Evolutionary conservation across 2,329 filamentous ascomycete species (phyloP).

Genomic region (Dactylellina sp.): DNA sequence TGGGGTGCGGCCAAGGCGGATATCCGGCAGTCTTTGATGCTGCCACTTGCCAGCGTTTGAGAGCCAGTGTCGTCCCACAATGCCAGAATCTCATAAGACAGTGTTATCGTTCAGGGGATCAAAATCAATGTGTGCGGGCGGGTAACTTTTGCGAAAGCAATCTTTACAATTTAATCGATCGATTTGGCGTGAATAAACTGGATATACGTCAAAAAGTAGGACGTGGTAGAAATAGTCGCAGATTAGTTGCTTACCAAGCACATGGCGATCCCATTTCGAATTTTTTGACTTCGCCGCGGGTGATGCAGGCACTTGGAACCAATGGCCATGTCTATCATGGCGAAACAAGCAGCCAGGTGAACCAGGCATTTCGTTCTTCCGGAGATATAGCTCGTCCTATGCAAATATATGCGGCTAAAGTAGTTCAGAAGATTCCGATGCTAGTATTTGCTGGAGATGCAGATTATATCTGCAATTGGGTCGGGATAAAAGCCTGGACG

Average conservation of each 20-base stretch:
- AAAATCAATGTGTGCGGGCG: background rate
- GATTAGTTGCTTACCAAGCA: background rate
- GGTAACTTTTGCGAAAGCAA: background rate
- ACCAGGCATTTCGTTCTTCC: conserved; percentile 94
- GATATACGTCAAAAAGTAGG: background rate
- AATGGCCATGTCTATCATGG: conserved; percentile 74
- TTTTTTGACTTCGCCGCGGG: background rate
- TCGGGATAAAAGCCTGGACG: conserved; percentile 95
- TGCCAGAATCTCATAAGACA: conserved; percentile 98
- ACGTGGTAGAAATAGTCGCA: background rate
- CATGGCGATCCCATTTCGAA: background rate
- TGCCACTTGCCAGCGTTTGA: conserved; percentile 85
- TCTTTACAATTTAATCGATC: background rate
- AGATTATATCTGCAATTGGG: conserved; percentile 96
- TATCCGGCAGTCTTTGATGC: conserved; percentile 86
- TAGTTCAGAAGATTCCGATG: conserved; percentile 81
- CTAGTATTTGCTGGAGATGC: conserved; percentile 66
- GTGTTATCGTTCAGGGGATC: conserved; percentile 45
- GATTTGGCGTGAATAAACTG: background rate
- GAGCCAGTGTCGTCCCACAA: conserved; percentile 82
- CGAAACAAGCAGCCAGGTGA: conserved; percentile 97
- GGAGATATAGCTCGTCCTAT: conserved; percentile 70
- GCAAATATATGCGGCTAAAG: conserved; percentile 59
- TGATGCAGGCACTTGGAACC: conserved; percentile 2
- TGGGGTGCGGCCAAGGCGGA: conserved; percentile 96